Evolutionary conservation across 441 rosid genomes (phyloP).

Genomic region (Arabidopsis lyrata): DNA sequence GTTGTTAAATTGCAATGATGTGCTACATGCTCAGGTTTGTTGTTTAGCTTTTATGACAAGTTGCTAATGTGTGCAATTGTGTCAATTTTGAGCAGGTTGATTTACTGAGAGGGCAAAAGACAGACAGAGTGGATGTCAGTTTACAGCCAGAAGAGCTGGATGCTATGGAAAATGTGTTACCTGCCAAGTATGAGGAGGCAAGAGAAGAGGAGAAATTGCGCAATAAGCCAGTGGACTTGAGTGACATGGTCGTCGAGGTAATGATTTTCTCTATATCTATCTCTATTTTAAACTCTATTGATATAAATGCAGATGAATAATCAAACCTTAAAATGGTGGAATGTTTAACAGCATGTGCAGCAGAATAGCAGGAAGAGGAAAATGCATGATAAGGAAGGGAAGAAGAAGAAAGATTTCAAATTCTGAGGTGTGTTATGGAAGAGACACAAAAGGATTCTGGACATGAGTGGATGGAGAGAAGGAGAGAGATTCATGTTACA

Average conservation of each 20-base stretch:
- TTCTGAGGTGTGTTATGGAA: conserved; percentile 50
- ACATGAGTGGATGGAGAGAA: neutral
- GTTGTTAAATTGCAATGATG: neutral
- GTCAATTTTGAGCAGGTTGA: conserved; percentile 40
- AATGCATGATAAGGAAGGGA: conserved; percentile 88
- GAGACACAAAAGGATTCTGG: conserved; percentile 2
- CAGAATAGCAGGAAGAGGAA: conserved; percentile 97
- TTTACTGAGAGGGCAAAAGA: conserved; percentile 90
- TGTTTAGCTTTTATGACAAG: neutral
- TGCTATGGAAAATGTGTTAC: conserved; percentile 82
- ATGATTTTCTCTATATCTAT: neutral
- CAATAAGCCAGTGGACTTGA: conserved; percentile 90
- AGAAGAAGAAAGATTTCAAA: conserved; percentile 96
- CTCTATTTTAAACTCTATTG: neutral
- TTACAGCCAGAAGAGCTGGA: conserved; percentile 97
- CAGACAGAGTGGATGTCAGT: conserved; percentile 90
- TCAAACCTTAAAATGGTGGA: conserved; percentile 36
- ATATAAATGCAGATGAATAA: neutral
- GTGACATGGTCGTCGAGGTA: conserved; percentile 99
- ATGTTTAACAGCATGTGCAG: conserved; percentile 58
- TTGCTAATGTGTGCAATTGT: neutral
- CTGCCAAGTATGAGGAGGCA: conserved; percentile 98
- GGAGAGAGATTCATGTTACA: conserved; percentile 1
- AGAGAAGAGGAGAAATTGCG: conserved; percentile 95
- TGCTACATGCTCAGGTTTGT: conserved; percentile 1